These are phyloP conservation scores for Agapanthus africanus DNA, from an alignment of 106 monocot genomes.

Conservation along the genomic window DNA sequence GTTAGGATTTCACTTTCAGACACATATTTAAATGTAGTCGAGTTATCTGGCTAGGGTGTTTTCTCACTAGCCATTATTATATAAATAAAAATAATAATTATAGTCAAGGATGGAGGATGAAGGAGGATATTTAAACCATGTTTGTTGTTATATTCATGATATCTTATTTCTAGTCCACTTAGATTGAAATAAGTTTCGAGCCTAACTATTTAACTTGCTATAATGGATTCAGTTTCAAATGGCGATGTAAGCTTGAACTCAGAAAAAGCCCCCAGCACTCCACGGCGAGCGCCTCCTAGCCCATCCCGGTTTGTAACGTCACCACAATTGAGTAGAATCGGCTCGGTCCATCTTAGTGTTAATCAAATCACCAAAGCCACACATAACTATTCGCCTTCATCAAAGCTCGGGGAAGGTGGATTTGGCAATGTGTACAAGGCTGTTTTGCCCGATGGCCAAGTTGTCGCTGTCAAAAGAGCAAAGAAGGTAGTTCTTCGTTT, in stretches of 20 bases:
- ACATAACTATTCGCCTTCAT: constrained; percentile 57
- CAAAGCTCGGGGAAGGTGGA: constrained; percentile 62
- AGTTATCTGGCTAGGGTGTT: no score
- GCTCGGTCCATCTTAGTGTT: constrained; percentile 51
- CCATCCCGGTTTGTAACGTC: constrained; percentile 76
- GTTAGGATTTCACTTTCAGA: no score
- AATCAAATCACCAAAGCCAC: constrained; percentile 63
- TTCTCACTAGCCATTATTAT: no score
- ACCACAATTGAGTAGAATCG: constrained; percentile 33
- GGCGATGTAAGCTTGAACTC: constrained; percentile 23
- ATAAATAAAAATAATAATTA: no score
- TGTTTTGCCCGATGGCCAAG: constrained; percentile 46
- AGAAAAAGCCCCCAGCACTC: constrained; percentile 29
- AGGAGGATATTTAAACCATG: background rate
- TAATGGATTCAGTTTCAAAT: constrained; percentile 37
- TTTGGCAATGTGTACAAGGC: constrained; percentile 86
- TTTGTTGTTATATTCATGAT: background rate
- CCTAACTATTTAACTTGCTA: constrained; percentile 4
- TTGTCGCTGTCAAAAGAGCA: constrained; percentile 78
- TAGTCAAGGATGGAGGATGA: background rate
- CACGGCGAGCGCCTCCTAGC: constrained; percentile 34
- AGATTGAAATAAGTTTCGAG: background rate
- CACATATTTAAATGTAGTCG: no score
- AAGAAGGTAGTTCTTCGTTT: constrained; percentile 50
- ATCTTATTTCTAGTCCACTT: background rate